Percentiles rank a stretch among this genome's conserved stretches.
These are phyloP conservation scores for Crithidia sp. DNA, from an alignment of 208 protist species.

Conservation along the genomic window DNA sequence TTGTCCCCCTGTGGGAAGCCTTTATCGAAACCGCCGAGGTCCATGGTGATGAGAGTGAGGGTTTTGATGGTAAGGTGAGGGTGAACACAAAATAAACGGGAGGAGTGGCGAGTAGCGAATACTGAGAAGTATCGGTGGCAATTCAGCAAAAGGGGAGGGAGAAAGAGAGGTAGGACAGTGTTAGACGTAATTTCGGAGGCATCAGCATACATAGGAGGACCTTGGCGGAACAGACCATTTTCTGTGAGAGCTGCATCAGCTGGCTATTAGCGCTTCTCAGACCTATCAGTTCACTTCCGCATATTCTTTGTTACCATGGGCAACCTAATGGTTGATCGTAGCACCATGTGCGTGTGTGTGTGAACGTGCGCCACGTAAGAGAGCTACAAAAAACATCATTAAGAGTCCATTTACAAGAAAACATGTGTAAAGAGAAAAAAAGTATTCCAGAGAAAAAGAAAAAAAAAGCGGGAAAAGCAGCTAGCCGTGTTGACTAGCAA, in stretches of 20 bases:
- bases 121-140: too few species aligned
- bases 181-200: not conserved
- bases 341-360: not conserved
- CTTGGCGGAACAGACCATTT: not conserved
- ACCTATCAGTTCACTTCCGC: not conserved
- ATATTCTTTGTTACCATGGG: constrained; percentile 10
- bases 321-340: not conserved
- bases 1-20: too few species aligned
- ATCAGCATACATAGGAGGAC: not conserved
- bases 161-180: not conserved
- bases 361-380: not conserved
- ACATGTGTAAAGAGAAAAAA: not conserved
- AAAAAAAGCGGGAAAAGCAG: too few species aligned
- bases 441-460: too few species aligned
- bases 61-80: too few species aligned
- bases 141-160: too few species aligned
- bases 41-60: too few species aligned
- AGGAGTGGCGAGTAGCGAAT: too few species aligned
- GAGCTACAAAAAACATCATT: not conserved
- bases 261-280: not conserved
- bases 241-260: not conserved
- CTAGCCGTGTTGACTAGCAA: too few species aligned
- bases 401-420: not conserved
- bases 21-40: too few species aligned
- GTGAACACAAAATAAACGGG: too few species aligned